A percentile compares a stretch with the other conserved stretches of the same genome.
Evolutionary conservation across 331 rosid genomes (phyloP).

Genomic region (Arachis monticola): DNA sequence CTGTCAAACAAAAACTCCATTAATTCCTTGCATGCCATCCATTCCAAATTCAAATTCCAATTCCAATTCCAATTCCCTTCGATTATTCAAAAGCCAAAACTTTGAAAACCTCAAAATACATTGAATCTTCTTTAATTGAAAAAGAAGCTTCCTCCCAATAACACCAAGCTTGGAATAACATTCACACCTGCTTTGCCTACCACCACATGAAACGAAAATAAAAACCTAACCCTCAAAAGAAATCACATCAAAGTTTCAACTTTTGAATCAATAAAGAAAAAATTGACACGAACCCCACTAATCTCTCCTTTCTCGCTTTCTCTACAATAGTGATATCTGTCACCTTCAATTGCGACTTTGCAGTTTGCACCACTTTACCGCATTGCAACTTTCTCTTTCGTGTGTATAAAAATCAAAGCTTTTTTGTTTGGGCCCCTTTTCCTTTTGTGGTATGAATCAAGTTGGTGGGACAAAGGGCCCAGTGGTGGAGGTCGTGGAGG

Average conservation of each 20-base stretch:
- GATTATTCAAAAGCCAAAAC: no score
- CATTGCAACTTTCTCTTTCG: constrained; percentile 23
- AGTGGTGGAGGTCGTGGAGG: constrained; percentile 49
- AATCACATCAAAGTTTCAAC: background rate
- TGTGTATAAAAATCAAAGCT: constrained; percentile 52
- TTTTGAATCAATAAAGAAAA: background rate
- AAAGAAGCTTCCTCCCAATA: no score
- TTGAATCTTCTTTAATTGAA: no score
- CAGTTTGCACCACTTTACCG: constrained; percentile 71
- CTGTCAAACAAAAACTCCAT: no score
- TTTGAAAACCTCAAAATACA: no score
- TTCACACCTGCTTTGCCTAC: constrained; percentile 21
- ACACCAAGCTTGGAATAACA: constrained; percentile 1
- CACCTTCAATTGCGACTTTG: constrained; percentile 89
- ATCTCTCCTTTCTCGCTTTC: constrained; percentile 34
- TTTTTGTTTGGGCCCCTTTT: background rate
- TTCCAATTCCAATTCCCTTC: no score
- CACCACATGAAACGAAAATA: background rate
- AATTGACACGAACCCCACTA: constrained; percentile 48
- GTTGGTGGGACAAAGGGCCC: constrained; percentile 49
- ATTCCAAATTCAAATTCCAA: no score
- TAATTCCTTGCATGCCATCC: no score
- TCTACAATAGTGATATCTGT: constrained; percentile 69
- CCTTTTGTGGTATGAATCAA: constrained; percentile 60
- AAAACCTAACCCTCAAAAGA: constrained; percentile 22